Percentiles rank a stretch among this genome's conserved stretches.
Evolutionary conservation across 2,329 filamentous ascomycete species (phyloP).

Genomic region (Tolypocladium guangdongense): DNA sequence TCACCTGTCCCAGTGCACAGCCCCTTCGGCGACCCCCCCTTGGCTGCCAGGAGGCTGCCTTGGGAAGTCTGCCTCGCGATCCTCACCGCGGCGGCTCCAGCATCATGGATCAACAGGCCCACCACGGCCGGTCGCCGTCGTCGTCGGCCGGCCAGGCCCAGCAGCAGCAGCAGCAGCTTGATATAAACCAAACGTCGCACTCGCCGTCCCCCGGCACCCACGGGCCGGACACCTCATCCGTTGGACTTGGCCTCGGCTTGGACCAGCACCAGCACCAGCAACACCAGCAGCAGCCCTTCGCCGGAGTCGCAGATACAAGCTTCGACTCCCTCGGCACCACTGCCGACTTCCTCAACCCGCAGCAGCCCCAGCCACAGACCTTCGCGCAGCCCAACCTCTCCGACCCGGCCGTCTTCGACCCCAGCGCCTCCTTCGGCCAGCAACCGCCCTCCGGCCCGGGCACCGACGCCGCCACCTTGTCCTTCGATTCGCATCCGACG

Average conservation of each 20-base stretch:
- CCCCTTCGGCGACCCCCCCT: conserved; percentile 19
- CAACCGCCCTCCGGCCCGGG: conserved; percentile 22
- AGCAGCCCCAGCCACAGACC: conserved; percentile 25
- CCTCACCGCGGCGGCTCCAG: conserved; percentile 6
- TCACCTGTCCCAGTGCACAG: conserved; percentile 13
- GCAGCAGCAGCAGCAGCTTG: conserved; percentile 40
- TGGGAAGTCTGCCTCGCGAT: conserved; percentile 30
- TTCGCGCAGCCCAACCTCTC: conserved; percentile 20
- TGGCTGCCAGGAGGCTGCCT: conserved; percentile 34
- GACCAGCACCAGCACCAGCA: conserved; percentile 34
- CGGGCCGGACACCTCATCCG: conserved; percentile 33
- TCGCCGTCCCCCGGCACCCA: conserved; percentile 51
- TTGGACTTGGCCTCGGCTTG: conserved; percentile 48
- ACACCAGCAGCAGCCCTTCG: conserved; percentile 22
- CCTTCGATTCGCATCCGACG: conserved; percentile 29
- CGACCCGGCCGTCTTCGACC: conserved; percentile 28
- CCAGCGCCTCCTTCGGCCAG: conserved; percentile 32
- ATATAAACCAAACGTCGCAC: conserved; percentile 56
- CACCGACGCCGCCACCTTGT: conserved; percentile 25
- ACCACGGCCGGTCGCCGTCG: conserved; percentile 44
- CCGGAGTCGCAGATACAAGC: conserved; percentile 17
- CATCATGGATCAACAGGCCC: conserved; percentile 31
- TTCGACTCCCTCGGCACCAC: conserved; percentile 33
- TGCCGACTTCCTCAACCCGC: conserved; percentile 39
- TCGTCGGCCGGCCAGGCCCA: conserved; percentile 30